Percentiles rank a stretch among this genome's conserved stretches.
Conservation (phyloP, 1,284 basidiomycete genomes). For the Xanthoconium separans region DNA sequence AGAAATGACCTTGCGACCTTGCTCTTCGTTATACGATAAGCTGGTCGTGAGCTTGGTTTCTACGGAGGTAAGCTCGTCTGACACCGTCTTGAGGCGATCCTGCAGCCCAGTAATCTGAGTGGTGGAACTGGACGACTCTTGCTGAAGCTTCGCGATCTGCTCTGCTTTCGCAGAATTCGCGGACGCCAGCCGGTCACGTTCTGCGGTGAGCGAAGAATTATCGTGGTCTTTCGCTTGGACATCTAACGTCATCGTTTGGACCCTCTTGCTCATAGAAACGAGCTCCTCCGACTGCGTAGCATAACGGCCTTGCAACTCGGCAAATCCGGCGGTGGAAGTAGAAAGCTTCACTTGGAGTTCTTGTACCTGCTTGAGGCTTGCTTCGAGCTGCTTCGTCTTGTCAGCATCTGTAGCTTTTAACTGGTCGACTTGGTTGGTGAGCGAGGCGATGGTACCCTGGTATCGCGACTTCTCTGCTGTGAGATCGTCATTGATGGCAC, state of each 20-base stretch:
- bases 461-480: constrained; percentile 1
- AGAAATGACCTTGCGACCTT: background rate
- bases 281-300: background rate
- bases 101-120: background rate
- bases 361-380: background rate
- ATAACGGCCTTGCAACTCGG: constrained; percentile 3
- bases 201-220: background rate
- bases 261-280: background rate
- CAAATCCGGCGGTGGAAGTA: background rate
- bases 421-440: background rate
- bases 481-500: background rate
- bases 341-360: background rate
- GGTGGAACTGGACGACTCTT: background rate
- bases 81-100: background rate
- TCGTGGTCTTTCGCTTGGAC: background rate
- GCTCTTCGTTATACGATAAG: too few relatives aligned
- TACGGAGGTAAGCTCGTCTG: background rate
- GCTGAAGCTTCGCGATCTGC: background rate
- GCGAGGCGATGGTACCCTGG: background rate
- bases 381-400: too few relatives aligned
- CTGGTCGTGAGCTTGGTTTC: background rate
- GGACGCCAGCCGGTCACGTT: background rate
- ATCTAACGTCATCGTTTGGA: background rate
- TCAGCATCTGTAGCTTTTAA: too few relatives aligned
- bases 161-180: background rate